phyloP scores from a whole-genome alignment of 495 filamentous ascomycete species.

The Cercophora samala region DNA sequence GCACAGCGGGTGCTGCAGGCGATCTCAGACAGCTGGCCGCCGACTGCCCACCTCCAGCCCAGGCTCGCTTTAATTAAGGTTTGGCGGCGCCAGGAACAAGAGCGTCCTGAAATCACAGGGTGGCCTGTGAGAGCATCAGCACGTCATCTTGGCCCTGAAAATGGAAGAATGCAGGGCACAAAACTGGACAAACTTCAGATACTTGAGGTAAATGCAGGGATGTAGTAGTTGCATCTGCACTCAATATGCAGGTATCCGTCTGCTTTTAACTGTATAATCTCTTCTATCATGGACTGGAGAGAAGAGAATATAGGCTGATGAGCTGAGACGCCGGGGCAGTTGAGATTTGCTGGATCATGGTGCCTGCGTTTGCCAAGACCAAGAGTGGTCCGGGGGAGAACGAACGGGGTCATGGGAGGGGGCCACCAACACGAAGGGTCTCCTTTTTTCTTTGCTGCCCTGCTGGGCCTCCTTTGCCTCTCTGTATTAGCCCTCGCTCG shows the following conservation, averaged over 20 bases:
- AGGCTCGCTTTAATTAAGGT: neutral
- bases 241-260: neutral
- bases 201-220: too few relatives aligned
- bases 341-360: slow-evolving; percentile 10
- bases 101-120: slow-evolving; percentile 13
- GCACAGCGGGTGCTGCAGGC: neutral
- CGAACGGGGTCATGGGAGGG: slow-evolving; percentile 5
- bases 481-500: neutral
- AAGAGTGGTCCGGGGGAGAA: slow-evolving; percentile 7
- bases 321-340: slow-evolving; percentile 22
- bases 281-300: neutral
- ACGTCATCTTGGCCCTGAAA: slow-evolving; percentile 1
- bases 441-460: slow-evolving; percentile 6
- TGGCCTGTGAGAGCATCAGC: slow-evolving; percentile 10
- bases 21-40: slow-evolving; percentile 10
- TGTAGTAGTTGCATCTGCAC: neutral
- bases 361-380: slow-evolving; percentile 7
- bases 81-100: neutral
- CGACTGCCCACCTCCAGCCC: neutral
- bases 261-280: neutral
- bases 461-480: slow-evolving; percentile 14
- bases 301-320: neutral
- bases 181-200: neutral
- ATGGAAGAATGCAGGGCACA: slow-evolving; percentile 11
- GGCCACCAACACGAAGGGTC: slow-evolving; percentile 17